Base-by-base conservation (phyloP, 345 rosid genomes). In the Balakata baccata region DNA sequence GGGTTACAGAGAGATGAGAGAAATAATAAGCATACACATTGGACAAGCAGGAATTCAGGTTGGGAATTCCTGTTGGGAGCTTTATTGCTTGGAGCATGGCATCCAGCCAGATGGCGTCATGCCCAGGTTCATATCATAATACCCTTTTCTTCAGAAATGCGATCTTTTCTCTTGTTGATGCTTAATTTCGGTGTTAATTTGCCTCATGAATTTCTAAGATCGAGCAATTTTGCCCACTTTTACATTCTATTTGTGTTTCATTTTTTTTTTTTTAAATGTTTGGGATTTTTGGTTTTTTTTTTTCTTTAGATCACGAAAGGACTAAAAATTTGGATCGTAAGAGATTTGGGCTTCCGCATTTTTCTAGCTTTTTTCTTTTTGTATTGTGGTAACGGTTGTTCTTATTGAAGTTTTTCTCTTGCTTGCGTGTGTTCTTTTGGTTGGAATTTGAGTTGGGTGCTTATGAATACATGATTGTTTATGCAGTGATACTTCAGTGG, bases 41-140 rank as follows among this genome's bases (percentile, higher is more conserved):
- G 84, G 84, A 2, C 84, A 81, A 41, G 84, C 84, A 10, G 84
- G 84, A 41, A 77, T 81, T 66, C 84, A 81, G 51, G 84, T 81
- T 9, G 84, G 84, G 41, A 81, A 81, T 66, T 58, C 83, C 3
- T 78, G 81, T 34, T 78, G 81, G 81, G 81, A 79, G 75, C 81
- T 79, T 41, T 79, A 79, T 59, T 79, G 81, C 59, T 69, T 79
- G 53, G 81, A 79, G 45, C 81, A 79, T 64, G 81, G 62, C 39
- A 79, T 79, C 52, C 69, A 66, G 0, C 82, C 79, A 10, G 82
- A 79, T 66, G 82, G 82, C 29, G 51, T 68, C 54, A 81, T 81
- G 84, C 81, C 84, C 12, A 77, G 81, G 84, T 81, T 23, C 11
- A 17, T 18, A 38, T 23, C 6, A 43, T 41, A 3, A 22, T 34